A percentile compares a stretch with the other conserved stretches of the same genome.
Evolutionary conservation across 352 stramenopile species (phyloP).

Genomic region (Saprolegnia parasitica): DNA sequence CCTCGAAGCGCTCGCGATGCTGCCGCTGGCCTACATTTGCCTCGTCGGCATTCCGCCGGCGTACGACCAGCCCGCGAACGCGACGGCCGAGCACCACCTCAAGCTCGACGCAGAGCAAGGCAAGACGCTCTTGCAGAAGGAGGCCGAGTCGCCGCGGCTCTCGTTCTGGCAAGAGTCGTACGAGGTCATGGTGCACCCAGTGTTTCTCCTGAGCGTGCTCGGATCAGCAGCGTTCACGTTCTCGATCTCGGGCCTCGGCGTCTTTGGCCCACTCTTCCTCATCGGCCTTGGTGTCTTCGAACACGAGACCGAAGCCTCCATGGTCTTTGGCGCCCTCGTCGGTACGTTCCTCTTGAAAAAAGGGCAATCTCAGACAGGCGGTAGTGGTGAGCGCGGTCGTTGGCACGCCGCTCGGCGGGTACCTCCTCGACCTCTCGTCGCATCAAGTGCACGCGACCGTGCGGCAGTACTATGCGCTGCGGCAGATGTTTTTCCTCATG

Average conservation of each 20-base stretch:
- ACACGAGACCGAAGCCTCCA: slow-evolving; percentile 74
- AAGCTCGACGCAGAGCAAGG: neutral
- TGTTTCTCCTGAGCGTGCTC: slow-evolving; percentile 79
- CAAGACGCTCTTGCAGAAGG: neutral
- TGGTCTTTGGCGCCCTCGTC: slow-evolving; percentile 85
- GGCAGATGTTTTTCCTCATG: slow-evolving; percentile 69
- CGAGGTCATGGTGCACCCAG: slow-evolving; percentile 53
- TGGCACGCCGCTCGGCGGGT: slow-evolving; percentile 82
- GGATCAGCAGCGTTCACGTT: slow-evolving; percentile 87
- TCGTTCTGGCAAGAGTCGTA: slow-evolving; percentile 42
- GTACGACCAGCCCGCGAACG: slow-evolving; percentile 36
- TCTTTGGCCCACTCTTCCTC: slow-evolving; percentile 87
- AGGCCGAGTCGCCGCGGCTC: neutral
- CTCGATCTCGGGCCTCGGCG: slow-evolving; percentile 77
- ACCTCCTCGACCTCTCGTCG: slow-evolving; percentile 60
- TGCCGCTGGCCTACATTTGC: slow-evolving; percentile 61
- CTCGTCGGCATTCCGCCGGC: slow-evolving; percentile 53
- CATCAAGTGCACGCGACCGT: slow-evolving; percentile 36
- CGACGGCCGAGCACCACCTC: neutral
- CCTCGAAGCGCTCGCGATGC: slow-evolving; percentile 81
- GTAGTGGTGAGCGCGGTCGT: slow-evolving; percentile 73
- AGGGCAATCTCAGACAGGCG: neutral
- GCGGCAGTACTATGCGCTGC: slow-evolving; percentile 50
- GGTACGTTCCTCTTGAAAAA: slow-evolving; percentile 25
- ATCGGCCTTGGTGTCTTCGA: slow-evolving; percentile 85